Evolutionary conservation across 169 alveolate species (phyloP).

Genomic region (Eimeria falciformis): DNA sequence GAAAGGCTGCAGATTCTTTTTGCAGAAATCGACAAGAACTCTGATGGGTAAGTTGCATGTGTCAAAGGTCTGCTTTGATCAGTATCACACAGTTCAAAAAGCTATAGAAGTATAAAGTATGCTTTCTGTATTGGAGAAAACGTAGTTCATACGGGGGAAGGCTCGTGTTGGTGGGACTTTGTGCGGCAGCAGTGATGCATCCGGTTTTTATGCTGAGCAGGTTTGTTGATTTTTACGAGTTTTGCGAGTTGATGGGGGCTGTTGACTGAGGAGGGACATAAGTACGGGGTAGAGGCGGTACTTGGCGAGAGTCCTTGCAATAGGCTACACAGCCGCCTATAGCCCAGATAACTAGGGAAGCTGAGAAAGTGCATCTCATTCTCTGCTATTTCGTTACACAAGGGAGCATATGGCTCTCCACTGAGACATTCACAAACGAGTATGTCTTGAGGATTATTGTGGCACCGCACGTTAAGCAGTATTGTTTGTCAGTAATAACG

Average conservation of each 20-base stretch:
- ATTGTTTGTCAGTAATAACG: no score
- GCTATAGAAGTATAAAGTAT: background rate
- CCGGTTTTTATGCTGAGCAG: slow-evolving; percentile 18
- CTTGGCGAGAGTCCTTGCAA: no score
- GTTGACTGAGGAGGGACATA: slow-evolving; percentile 12
- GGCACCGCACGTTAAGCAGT: no score
- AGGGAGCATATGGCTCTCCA: no score
- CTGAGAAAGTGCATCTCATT: background rate
- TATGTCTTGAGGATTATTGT: no score
- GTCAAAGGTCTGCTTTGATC: background rate
- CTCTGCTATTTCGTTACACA: no score
- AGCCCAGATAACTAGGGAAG: background rate
- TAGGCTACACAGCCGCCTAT: no score
- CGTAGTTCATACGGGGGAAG: no score
- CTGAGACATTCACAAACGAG: no score
- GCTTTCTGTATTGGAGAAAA: no score
- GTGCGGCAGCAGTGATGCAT: background rate
- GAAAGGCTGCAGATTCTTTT: slow-evolving; percentile 17
- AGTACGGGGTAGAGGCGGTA: no score
- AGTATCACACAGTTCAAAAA: background rate
- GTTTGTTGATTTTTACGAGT: slow-evolving; percentile 68
- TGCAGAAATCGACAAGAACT: slow-evolving; percentile 62
- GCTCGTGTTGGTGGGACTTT: no score
- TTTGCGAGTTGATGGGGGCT: slow-evolving; percentile 65
- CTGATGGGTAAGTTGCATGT: slow-evolving; percentile 37